phyloP scores from a whole-genome alignment of 768 basidiomycete species.

The Porphyrellus cyaneotinctus region DNA sequence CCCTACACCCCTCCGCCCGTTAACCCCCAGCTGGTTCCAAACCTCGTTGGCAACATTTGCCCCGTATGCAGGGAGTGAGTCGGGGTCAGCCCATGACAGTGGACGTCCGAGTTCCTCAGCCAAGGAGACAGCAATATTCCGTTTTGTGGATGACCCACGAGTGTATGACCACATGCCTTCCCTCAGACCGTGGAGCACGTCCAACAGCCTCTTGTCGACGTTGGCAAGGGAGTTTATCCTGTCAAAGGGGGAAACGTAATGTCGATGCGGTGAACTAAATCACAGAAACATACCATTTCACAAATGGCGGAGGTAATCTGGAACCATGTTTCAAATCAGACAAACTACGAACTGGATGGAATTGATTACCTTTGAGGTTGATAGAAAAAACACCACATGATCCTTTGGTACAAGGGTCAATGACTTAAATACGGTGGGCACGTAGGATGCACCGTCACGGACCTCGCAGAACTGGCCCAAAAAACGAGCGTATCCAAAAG shows the following conservation, averaged over 20 bases:
- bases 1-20: slow-evolving; percentile 50
- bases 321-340: slow-evolving; percentile 6
- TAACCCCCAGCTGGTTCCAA: slow-evolving; percentile 58
- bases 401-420: slow-evolving; percentile 40
- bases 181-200: slow-evolving; percentile 50
- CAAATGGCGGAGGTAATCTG: slow-evolving; percentile 43
- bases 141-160: slow-evolving; percentile 36
- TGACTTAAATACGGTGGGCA: background rate
- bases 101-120: slow-evolving; percentile 58
- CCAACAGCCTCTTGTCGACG: slow-evolving; percentile 57
- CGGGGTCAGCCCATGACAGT: slow-evolving; percentile 59
- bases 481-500: slow-evolving; percentile 67
- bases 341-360: background rate
- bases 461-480: slow-evolving; percentile 79
- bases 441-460: slow-evolving; percentile 11
- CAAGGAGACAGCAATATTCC: slow-evolving; percentile 41
- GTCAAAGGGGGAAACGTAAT: background rate
- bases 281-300: slow-evolving; percentile 50
- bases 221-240: slow-evolving; percentile 69
- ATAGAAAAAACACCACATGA: slow-evolving; percentile 90
- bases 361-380: slow-evolving; percentile 56
- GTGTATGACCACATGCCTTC: slow-evolving; percentile 59
- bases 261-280: background rate
- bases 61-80: slow-evolving; percentile 57
- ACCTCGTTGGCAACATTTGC: slow-evolving; percentile 44